These are phyloP conservation scores for Potentilla sterilis DNA, from an alignment of 306 rosid genomes.

Conservation along the genomic window DNA sequence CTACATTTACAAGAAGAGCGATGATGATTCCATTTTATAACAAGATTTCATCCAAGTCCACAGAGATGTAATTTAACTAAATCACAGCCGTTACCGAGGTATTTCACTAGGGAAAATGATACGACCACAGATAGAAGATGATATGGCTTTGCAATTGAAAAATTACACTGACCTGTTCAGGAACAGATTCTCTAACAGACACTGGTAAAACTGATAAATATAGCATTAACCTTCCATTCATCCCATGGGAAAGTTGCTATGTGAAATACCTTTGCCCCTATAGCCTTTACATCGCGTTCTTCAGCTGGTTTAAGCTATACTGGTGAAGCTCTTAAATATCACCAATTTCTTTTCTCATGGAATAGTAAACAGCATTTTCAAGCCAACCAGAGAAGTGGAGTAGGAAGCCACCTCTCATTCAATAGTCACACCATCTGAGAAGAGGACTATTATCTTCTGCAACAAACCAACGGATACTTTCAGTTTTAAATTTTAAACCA, in stretches of 20 bases:
- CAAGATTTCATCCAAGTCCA: too few relatives aligned
- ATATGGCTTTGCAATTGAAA: too few relatives aligned
- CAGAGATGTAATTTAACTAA: neutral
- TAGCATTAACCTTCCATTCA: too few relatives aligned
- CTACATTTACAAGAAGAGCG: too few relatives aligned
- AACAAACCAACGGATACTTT: neutral
- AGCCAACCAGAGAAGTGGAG: neutral
- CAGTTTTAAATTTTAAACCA: neutral
- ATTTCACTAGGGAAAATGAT: neutral
- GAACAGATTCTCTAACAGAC: too few relatives aligned
- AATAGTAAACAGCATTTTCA: neutral
- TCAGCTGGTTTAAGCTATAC: neutral
- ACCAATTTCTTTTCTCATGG: neutral
- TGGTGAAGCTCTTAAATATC: neutral
- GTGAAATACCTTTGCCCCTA: neutral
- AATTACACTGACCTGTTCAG: too few relatives aligned
- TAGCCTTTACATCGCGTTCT: neutral
- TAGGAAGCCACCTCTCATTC: neutral
- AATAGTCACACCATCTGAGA: neutral
- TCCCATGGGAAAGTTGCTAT: neutral
- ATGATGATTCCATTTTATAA: too few relatives aligned
- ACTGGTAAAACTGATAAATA: too few relatives aligned
- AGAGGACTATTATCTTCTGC: neutral
- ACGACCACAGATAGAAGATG: too few relatives aligned
- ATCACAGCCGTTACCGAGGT: neutral